Evolutionary conservation across 2,329 filamentous ascomycete genomes (phyloP).

Genomic region (Chaetothyriales sp.): DNA sequence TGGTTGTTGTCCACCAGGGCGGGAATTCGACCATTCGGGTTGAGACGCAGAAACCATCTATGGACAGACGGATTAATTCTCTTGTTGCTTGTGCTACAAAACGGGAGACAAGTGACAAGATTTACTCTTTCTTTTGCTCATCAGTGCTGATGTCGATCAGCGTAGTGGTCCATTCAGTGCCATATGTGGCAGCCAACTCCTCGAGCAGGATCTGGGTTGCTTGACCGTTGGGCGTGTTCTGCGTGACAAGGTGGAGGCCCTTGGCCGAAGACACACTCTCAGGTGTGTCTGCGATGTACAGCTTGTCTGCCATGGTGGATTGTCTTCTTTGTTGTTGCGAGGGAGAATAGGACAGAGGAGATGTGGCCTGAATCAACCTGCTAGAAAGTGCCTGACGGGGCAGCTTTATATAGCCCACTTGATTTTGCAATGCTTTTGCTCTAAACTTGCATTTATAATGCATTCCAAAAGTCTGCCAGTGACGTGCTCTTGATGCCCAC

Average conservation of each 20-base stretch:
- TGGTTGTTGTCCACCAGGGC: constrained; percentile 37
- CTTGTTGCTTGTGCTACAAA: not conserved
- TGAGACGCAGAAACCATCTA: constrained; percentile 15
- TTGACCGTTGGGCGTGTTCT: constrained; percentile 37
- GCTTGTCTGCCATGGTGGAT: constrained; percentile 23
- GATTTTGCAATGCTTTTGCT: not conserved
- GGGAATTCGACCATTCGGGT: constrained; percentile 30
- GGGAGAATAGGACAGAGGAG: not conserved
- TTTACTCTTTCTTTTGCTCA: constrained; percentile 39
- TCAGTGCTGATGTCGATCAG: constrained; percentile 38
- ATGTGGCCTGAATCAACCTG: not conserved
- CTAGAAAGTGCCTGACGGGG: not conserved
- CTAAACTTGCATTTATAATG: not conserved
- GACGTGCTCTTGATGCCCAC: not conserved
- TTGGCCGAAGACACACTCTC: constrained; percentile 33
- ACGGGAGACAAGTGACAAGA: constrained; percentile 31
- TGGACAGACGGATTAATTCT: not conserved
- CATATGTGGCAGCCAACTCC: constrained; percentile 37
- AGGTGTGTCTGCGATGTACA: constrained; percentile 33
- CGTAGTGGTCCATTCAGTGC: constrained; percentile 33
- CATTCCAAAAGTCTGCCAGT: not conserved
- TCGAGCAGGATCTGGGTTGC: constrained; percentile 41
- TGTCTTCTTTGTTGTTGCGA: not conserved
- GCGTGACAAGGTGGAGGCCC: constrained; percentile 38
- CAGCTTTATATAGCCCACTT: not conserved